Evolutionary conservation across 257 asterid genomes (phyloP), one percentile per base, ranked within the genome.

Genomic region (Knoxia roxburghii): DNA sequence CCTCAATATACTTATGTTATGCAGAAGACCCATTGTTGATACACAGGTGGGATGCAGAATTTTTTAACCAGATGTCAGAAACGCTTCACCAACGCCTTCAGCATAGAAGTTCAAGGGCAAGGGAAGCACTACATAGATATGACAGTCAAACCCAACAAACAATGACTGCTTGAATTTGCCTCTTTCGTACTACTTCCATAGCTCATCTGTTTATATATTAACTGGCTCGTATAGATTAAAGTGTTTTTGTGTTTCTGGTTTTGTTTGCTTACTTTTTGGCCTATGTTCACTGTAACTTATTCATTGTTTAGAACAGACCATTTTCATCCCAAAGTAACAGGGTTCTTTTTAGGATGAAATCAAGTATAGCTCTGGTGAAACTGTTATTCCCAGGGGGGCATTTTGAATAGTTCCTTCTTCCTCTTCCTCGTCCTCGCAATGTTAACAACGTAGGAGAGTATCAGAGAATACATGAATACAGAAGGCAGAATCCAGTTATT

Each of bases 21-120:
- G 97, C 99, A 0, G 96, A 88, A 79, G 97, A 93, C 73, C 99
- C 99, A 2, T 73, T 86, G 14, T 67, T 88, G 61, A 90, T 93
- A 68, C 86, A 78, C 64, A 76, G 92, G 70, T 93, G 99, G 97
- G 95, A 93, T 69, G 77, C 87, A 1, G 86, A 88, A 27, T 88
- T 93, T 73, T 90, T 85, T 67, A 73, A 82, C 58, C 90, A 85
- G 67, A 72, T 93, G 74, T 88, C 99, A 17, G 97, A 93, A 69
- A 85, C 79, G 61, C 84, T 93, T 9, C 97, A 93, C 77, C 95
- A 88, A 45, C 91, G 97, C 17, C 82, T 93, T 52, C 99, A 90
- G 75, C 97, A 93, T 74, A 76, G 99, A 80, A 93, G 99, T 70
- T 79, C 99, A n/a, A 78, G 95, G 65, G 84, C 81, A 9, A 82